Evolutionary conservation across 768 basidiomycete genomes (phyloP).

Genomic region (Suillus spraguei): DNA sequence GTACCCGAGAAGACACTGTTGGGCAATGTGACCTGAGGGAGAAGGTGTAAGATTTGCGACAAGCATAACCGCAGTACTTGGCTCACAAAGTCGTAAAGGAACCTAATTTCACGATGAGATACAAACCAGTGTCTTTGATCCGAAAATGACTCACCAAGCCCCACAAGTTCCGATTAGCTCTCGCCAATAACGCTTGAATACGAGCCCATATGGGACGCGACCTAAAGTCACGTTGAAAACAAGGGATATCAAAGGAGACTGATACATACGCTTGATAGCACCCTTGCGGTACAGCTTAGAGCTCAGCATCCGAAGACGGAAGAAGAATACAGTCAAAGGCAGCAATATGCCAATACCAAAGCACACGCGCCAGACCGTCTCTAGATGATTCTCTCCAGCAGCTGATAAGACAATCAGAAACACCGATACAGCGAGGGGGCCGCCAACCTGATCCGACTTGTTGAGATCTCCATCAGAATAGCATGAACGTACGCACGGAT

Average conservation of each 20-base stretch:
- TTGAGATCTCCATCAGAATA: slow-evolving; percentile 3
- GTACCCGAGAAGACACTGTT: slow-evolving; percentile 71
- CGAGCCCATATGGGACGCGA: slow-evolving; percentile 61
- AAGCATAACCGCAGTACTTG: not conserved
- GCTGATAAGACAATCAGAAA: slow-evolving; percentile 72
- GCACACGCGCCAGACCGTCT: slow-evolving; percentile 69
- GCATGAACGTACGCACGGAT: slow-evolving; percentile 41
- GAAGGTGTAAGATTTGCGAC: slow-evolving; percentile 5
- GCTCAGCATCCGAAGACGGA: slow-evolving; percentile 74
- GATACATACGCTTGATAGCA: slow-evolving; percentile 58
- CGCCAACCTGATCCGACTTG: slow-evolving; percentile 50
- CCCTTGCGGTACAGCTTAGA: slow-evolving; percentile 62
- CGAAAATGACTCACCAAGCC: slow-evolving; percentile 53
- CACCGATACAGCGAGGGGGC: slow-evolving; percentile 64
- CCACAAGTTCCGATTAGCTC: slow-evolving; percentile 71
- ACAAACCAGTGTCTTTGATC: not conserved
- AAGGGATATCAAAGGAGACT: not conserved
- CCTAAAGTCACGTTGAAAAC: slow-evolving; percentile 33
- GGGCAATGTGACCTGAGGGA: slow-evolving; percentile 63
- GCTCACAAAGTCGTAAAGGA: slow-evolving; percentile 67
- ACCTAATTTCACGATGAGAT: slow-evolving; percentile 41
- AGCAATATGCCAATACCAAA: slow-evolving; percentile 65
- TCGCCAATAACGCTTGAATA: slow-evolving; percentile 67
- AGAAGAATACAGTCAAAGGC: slow-evolving; percentile 69
- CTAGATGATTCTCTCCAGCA: slow-evolving; percentile 60